Conservation (phyloP, 1,284 basidiomycete genomes). For the Sutorius eximius region DNA sequence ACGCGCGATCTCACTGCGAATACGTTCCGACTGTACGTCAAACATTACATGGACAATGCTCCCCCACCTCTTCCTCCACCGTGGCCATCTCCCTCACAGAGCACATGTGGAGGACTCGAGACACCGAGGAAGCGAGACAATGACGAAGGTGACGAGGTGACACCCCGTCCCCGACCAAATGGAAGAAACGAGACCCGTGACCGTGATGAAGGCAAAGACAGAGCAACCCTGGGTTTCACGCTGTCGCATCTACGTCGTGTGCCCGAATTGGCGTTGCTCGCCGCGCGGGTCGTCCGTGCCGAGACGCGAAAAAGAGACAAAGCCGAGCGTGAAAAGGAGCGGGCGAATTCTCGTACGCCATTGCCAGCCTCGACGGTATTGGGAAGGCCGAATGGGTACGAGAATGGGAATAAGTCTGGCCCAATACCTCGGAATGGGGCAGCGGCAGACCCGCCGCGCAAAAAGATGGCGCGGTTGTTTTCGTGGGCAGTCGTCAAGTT, state of each 20-base stretch:
- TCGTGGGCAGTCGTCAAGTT: slow-evolving; percentile 59
- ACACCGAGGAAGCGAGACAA: slow-evolving; percentile 29
- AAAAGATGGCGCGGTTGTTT: slow-evolving; percentile 65
- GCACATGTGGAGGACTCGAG: not conserved
- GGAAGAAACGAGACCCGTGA: not conserved
- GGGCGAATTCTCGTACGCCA: not conserved
- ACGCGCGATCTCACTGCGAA: slow-evolving; percentile 63
- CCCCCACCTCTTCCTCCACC: slow-evolving; percentile 11
- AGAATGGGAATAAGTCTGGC: not conserved
- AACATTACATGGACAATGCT: slow-evolving; percentile 69
- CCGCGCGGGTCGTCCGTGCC: slow-evolving; percentile 57
- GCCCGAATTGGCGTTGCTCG: slow-evolving; percentile 63
- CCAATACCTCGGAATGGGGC: not conserved
- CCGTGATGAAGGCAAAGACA: slow-evolving; percentile 8
- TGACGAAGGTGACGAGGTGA: slow-evolving; percentile 6
- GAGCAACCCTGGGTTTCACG: slow-evolving; percentile 51
- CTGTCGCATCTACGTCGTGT: slow-evolving; percentile 73
- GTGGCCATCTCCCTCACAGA: slow-evolving; percentile 3
- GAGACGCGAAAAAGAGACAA: slow-evolving; percentile 52
- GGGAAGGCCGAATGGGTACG: not conserved
- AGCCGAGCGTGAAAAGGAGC: slow-evolving; percentile 38
- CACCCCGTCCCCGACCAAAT: slow-evolving; percentile 6
- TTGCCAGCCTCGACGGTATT: not conserved
- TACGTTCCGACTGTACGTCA: slow-evolving; percentile 71
- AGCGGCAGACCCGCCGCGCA: slow-evolving; percentile 14